Evolutionary conservation across 345 rosid genomes (phyloP).

Genomic region (Aurinia saxatilis): DNA sequence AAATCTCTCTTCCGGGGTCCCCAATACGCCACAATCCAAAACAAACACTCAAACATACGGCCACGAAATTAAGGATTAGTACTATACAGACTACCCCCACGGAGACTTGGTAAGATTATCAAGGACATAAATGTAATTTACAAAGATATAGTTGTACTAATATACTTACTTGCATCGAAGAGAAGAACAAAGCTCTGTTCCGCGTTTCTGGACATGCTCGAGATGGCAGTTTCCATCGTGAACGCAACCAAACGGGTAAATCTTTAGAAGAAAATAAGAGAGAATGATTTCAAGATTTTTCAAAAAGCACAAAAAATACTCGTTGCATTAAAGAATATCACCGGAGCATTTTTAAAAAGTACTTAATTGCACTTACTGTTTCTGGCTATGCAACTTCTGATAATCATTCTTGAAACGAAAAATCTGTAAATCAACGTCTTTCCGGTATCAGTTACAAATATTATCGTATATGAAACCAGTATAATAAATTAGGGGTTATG

Average conservation of each 20-base stretch:
- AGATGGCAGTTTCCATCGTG: conserved; percentile 79
- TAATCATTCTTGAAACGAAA: conserved; percentile 87
- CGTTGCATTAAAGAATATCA: too few relatives aligned
- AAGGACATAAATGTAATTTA: conserved; percentile 13
- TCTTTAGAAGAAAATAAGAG: too few relatives aligned
- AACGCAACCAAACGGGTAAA: conserved; percentile 79
- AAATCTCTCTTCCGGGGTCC: background rate
- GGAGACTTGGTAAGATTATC: background rate
- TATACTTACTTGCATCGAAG: conserved; percentile 91
- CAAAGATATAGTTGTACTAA: too few relatives aligned
- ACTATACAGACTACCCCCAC: background rate
- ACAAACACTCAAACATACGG: background rate
- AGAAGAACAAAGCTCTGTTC: conserved; percentile 70
- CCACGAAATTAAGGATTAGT: background rate
- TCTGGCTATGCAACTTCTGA: conserved; percentile 74
- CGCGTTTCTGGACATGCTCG: conserved; percentile 71
- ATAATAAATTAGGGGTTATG: background rate
- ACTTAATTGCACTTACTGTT: conserved; percentile 62
- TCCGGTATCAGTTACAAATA: background rate
- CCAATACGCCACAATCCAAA: conserved; percentile 19
- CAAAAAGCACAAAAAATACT: too few relatives aligned
- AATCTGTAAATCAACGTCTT: conserved; percentile 34
- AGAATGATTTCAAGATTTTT: too few relatives aligned
- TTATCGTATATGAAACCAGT: background rate
- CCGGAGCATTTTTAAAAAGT: too few relatives aligned